A percentile compares a stretch with the other conserved stretches of the same genome.
These are phyloP conservation scores for Beta vulgaris DNA, from an alignment of 148 eudicot species.

Conservation along the genomic window DNA sequence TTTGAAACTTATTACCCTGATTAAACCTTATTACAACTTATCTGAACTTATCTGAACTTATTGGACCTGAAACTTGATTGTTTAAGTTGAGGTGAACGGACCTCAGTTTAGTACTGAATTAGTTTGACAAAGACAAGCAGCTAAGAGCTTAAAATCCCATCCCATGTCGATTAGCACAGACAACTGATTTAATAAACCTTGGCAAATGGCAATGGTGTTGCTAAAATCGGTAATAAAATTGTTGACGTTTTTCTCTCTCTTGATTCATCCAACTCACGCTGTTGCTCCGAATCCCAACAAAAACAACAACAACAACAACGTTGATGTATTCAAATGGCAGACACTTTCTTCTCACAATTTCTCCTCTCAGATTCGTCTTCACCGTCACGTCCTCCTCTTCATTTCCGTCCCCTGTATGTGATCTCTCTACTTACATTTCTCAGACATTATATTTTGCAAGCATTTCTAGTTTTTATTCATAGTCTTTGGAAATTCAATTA, in stretches of 20 bases:
- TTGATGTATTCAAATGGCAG: slow-evolving; percentile 45
- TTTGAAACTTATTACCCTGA: no score
- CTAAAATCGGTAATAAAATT: background rate
- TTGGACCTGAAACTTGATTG: no score
- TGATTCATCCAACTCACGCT: background rate
- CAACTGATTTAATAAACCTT: background rate
- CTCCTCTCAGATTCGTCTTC: slow-evolving; percentile 62
- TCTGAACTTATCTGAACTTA: no score
- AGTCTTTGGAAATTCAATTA: background rate
- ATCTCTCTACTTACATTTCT: background rate
- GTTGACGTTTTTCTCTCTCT: background rate
- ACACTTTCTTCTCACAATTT: slow-evolving; percentile 57
- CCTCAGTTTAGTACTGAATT: no score
- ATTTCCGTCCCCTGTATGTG: slow-evolving; percentile 78
- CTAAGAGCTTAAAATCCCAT: no score
- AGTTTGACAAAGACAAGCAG: no score
- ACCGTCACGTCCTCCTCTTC: slow-evolving; percentile 58
- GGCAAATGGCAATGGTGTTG: background rate
- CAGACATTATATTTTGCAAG: no score
- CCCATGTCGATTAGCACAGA: background rate
- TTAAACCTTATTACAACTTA: no score
- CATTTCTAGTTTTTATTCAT: background rate
- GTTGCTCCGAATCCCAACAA: no score
- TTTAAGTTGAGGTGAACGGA: no score
- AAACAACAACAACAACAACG: background rate